These are phyloP conservation scores for Solanum phureja DNA, from an alignment of 257 asterid genomes.

Conservation along the genomic window DNA sequence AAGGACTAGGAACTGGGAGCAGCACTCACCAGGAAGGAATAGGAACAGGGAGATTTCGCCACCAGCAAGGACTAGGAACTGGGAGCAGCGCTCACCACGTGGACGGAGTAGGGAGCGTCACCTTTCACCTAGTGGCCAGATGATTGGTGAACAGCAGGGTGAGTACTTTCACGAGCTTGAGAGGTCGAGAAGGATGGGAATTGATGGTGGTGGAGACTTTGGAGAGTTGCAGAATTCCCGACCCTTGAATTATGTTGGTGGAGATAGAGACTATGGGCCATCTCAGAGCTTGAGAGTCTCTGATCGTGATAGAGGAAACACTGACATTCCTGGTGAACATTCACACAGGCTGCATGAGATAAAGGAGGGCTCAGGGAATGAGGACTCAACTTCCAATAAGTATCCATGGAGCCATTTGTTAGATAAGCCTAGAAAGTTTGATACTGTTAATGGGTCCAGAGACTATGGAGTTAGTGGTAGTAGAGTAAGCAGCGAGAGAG, in stretches of 20 bases:
- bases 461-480: conserved; percentile 20
- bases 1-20: conserved; percentile 4
- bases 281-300: conserved; percentile 3
- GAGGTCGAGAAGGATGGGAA: conserved; percentile 17
- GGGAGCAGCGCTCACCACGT: neutral
- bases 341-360: conserved; percentile 7
- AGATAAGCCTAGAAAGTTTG: conserved; percentile 23
- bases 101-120: neutral
- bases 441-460: conserved; percentile 7
- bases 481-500: conserved; percentile 22
- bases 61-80: conserved; percentile 1
- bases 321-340: conserved; percentile 5
- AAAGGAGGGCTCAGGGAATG: conserved; percentile 12
- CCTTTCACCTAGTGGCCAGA: neutral
- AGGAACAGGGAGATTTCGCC: conserved; percentile 17
- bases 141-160: neutral
- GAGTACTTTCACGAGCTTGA: conserved; percentile 18
- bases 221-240: conserved; percentile 15
- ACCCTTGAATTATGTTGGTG: conserved; percentile 10
- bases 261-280: conserved; percentile 4
- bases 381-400: conserved; percentile 21
- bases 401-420: conserved; percentile 18
- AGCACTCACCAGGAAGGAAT: neutral
- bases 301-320: conserved; percentile 16
- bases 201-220: neutral